Conservation (phyloP, 768 basidiomycete genomes). For the Suillus subaureus region DNA sequence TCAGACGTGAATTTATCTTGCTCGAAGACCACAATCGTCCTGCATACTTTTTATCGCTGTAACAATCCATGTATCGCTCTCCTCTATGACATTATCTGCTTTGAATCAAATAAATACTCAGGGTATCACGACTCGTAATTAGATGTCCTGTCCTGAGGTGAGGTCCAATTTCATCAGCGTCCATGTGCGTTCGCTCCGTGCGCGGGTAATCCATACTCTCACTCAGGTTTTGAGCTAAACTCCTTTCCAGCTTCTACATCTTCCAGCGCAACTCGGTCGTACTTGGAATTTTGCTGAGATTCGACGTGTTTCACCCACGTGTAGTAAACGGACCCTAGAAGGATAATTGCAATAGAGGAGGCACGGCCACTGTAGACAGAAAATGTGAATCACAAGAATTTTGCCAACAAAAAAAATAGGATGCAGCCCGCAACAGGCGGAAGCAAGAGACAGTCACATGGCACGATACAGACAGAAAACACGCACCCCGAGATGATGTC, state of each 20-base stretch:
- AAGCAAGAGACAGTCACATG: neutral
- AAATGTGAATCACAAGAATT: slow-evolving; percentile 2
- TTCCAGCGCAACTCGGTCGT: slow-evolving; percentile 67
- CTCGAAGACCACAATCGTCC: neutral
- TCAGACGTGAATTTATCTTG: neutral
- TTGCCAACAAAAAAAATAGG: neutral
- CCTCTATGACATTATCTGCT: neutral
- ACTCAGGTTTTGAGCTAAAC: slow-evolving; percentile 31
- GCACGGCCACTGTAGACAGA: slow-evolving; percentile 67
- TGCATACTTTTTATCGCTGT: neutral
- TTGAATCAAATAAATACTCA: neutral
- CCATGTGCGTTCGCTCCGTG: neutral
- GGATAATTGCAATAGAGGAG: slow-evolving; percentile 78
- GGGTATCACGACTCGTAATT: neutral
- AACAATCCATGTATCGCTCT: neutral
- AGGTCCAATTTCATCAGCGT: neutral
- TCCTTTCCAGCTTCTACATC: slow-evolving; percentile 57
- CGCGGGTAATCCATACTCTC: neutral
- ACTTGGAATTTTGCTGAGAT: slow-evolving; percentile 45
- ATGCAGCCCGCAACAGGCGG: neutral
- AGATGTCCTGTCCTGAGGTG: neutral
- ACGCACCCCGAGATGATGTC: slow-evolving; percentile 81
- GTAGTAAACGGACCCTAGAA: slow-evolving; percentile 81
- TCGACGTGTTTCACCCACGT: slow-evolving; percentile 87
- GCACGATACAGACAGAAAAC: neutral